Evolutionary conservation across 306 rosid genomes (phyloP), one percentile per base, ranked within the genome.

Genomic region (Quercus gilva): DNA sequence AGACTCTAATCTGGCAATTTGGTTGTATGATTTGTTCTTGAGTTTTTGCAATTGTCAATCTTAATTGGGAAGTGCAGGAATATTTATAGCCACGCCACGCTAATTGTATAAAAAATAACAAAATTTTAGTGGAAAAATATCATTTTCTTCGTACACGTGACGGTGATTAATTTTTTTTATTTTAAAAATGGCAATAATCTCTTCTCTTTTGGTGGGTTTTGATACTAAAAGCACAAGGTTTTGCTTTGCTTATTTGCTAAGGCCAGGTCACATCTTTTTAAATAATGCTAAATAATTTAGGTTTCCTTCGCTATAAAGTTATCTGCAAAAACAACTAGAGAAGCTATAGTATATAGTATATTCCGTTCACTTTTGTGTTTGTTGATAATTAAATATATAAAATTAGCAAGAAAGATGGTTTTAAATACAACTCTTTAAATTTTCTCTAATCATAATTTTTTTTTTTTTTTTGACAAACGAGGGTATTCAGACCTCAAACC

Each of bases 61-160:
- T 74, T n/a, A n/a, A n/a, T n/a, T 70, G 31, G 20, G 20, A 63
- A 63, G n/a, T 61, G 65, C n/a, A 64, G 73, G n/a, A 14, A 55
- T 68, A 5, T 21, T 6, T 29, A 74, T 52, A 25, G 71, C 28
- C 28, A 78, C 75, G 71, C 28, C 28, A 78, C 75, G 43, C 76
- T 31, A 33, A 64, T 59, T 49, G 75, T 75, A 60, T 59, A 69
- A 69, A 73, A 77, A 26, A 60, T n/a, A 73, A 5, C n/a, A 53
- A 5, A 60, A 29, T 57, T 57, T 80, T 82, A 13, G 73, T 43
- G 76, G 43, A 75, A 43, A 74, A 86, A 78, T 67, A 41, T 41
- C 45, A 41, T 53, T 70, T 86, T 77, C 80, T 77, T 77, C 69
- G 87, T 68, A 89, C 89, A 86, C 89, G 89, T 82, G 93, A 87